These are phyloP conservation scores for Penicillium herquei DNA, from an alignment of 495 filamentous ascomycete species.

Conservation along the genomic window DNA sequence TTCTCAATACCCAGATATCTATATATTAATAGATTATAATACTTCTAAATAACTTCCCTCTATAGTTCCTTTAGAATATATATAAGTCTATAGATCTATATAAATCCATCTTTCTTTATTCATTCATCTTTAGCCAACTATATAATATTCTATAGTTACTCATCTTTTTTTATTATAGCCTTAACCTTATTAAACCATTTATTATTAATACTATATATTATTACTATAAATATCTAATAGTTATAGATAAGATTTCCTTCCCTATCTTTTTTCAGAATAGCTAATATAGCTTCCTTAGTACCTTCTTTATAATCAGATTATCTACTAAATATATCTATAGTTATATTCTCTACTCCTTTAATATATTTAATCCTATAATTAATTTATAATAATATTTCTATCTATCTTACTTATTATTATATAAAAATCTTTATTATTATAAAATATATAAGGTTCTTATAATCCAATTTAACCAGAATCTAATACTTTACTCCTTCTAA, in stretches of 20 bases:
- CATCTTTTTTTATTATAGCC: background rate
- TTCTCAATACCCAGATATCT: too few relatives aligned
- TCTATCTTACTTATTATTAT: background rate
- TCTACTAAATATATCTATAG: background rate
- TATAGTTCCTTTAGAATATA: background rate
- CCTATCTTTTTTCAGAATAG: background rate
- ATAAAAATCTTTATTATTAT: background rate
- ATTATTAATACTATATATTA: background rate
- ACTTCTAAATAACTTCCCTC: background rate
- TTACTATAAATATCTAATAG: background rate
- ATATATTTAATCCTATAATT: background rate
- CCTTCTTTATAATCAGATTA: background rate
- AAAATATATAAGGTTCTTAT: conserved; percentile 1
- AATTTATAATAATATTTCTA: background rate
- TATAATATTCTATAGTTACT: background rate
- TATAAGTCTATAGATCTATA: background rate
- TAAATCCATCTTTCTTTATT: background rate
- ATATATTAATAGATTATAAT: too few relatives aligned
- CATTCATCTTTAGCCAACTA: background rate
- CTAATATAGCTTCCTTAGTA: background rate
- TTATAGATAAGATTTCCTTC: background rate
- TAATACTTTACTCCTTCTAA: background rate
- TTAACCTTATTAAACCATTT: background rate
- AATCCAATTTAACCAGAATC: background rate
- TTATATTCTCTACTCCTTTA: background rate